Percentiles rank a stretch among this genome's conserved stretches.
Evolutionary conservation across 1,139 yeast genomes (phyloP).

Genomic region (Kazachstania sp.): DNA sequence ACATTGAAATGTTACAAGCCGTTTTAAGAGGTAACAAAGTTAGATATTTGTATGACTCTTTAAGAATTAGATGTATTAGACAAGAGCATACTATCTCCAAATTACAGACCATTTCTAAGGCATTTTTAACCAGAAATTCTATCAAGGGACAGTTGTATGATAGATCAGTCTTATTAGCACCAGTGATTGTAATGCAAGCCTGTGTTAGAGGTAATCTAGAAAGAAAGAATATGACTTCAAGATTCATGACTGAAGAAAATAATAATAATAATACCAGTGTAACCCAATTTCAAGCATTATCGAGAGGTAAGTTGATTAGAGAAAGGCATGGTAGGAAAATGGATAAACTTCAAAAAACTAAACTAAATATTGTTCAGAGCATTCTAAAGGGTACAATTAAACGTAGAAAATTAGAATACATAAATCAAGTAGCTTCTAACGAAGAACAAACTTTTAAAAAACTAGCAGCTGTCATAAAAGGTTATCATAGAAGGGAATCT

Average conservation of each 20-base stretch:
- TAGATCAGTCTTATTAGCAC: not conserved
- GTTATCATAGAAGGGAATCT: constrained; percentile 34
- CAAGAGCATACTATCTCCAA: constrained; percentile 16
- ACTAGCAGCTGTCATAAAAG: constrained; percentile 42
- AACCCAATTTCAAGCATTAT: not conserved
- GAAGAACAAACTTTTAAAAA: constrained; percentile 2
- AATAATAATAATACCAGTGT: not conserved
- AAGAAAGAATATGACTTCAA: not conserved
- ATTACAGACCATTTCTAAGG: constrained; percentile 32
- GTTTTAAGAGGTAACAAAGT: constrained; percentile 29
- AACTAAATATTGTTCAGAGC: not conserved
- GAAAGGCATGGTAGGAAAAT: not conserved
- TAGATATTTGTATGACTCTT: constrained; percentile 17
- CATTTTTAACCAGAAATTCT: constrained; percentile 19
- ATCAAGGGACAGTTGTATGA: not conserved
- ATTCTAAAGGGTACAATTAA: not conserved
- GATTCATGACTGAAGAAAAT: not conserved
- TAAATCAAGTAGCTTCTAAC: not conserved
- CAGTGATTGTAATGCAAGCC: constrained; percentile 18
- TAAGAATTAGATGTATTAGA: constrained; percentile 11
- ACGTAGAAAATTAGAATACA: not conserved
- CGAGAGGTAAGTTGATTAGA: not conserved
- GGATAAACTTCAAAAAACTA: not conserved
- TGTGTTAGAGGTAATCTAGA: constrained; percentile 34
- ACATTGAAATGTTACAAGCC: constrained; percentile 31